Evolutionary conservation across 2,329 filamentous ascomycete genomes (phyloP).

Genomic region (Talaromyces sp.): DNA sequence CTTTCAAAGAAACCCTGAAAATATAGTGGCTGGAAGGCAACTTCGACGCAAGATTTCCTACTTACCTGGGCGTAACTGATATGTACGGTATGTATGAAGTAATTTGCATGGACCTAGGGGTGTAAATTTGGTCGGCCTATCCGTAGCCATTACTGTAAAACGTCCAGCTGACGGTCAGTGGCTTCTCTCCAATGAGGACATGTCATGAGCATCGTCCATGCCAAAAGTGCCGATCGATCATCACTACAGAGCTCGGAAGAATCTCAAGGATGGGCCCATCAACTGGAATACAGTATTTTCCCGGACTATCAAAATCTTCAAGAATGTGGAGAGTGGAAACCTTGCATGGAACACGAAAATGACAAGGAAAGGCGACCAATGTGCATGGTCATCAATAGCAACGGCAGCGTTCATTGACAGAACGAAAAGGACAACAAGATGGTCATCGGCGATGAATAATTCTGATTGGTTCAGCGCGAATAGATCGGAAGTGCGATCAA

Average conservation of each 20-base stretch:
- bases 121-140: too few relatives aligned
- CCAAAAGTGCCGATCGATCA: not conserved
- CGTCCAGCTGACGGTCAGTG: not conserved
- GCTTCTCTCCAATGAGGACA: not conserved
- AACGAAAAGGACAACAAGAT: not conserved
- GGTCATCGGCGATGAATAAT: conserved; percentile 7
- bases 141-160: too few relatives aligned
- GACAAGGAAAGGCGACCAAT: conserved; percentile 1
- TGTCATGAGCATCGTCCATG: conserved; percentile 8
- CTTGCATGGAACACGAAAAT: not conserved
- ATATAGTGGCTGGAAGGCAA: not conserved
- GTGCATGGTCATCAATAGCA: not conserved
- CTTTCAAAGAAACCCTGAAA: not conserved
- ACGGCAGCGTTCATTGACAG: not conserved
- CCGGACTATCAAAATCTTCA: not conserved
- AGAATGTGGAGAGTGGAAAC: not conserved
- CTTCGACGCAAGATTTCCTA: too few relatives aligned
- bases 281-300: not conserved
- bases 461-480: conserved; percentile 12
- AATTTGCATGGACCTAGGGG: too few relatives aligned
- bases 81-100: too few relatives aligned
- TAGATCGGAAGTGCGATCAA: conserved; percentile 8
- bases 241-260: not conserved
- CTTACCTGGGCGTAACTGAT: too few relatives aligned
- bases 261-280: not conserved